phyloP scores from a whole-genome alignment of 1,284 basidiomycete species.

The Pseudozyma hubeiensis region DNA sequence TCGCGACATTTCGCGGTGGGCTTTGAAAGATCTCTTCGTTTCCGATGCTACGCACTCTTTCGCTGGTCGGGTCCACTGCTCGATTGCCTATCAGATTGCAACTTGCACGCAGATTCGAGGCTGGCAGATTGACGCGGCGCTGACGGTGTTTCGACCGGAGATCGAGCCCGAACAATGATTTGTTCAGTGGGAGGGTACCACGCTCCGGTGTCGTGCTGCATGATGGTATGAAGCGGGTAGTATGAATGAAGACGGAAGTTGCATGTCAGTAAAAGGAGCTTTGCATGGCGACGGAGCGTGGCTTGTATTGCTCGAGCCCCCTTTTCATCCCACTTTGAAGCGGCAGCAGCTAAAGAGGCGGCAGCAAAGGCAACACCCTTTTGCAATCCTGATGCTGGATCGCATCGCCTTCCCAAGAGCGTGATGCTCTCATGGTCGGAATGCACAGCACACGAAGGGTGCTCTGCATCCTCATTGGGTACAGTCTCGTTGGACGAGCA shows the following conservation, averaged over 20 bases:
- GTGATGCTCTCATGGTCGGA: background rate
- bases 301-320: background rate
- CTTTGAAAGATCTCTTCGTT: background rate
- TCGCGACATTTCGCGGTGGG: slow-evolving; percentile 25
- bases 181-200: slow-evolving; percentile 18
- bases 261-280: slow-evolving; percentile 17
- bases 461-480: no score
- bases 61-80: background rate
- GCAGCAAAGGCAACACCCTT: background rate
- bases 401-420: background rate
- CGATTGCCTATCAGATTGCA: background rate
- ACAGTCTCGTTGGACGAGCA: no score
- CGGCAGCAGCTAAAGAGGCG: background rate
- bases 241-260: slow-evolving; percentile 18
- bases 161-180: slow-evolving; percentile 21
- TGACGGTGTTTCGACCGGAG: slow-evolving; percentile 6
- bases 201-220: slow-evolving; percentile 19
- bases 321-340: slow-evolving; percentile 7
- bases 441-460: background rate
- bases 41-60: background rate
- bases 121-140: slow-evolving; percentile 1
- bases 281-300: slow-evolving; percentile 11
- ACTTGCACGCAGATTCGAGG: background rate
- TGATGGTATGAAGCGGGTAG: slow-evolving; percentile 10
- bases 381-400: background rate